phyloP scores from a whole-genome alignment of 192 early-diverging fungal genomes.

The Entomortierella beljakovae region DNA sequence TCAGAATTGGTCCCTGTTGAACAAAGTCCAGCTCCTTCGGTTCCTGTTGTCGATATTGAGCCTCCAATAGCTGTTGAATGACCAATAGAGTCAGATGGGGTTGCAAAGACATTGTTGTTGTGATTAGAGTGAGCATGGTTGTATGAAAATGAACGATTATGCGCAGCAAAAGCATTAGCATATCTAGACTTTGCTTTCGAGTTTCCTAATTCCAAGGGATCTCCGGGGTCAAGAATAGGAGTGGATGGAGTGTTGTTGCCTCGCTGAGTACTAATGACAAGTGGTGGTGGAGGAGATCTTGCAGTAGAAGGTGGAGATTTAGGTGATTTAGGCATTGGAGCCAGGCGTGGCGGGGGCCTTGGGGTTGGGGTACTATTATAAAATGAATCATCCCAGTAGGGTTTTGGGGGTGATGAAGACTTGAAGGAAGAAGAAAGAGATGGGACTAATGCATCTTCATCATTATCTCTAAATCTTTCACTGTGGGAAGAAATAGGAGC shows the following conservation, averaged over 20 bases:
- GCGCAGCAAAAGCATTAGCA: constrained; percentile 18
- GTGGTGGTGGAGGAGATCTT: constrained; percentile 14
- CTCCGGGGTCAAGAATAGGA: constrained; percentile 4
- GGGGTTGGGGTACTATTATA: constrained; percentile 33
- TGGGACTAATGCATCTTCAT: constrained; percentile 48
- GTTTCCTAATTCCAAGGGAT: neutral
- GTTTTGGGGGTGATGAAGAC: constrained; percentile 2
- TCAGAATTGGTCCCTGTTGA: too few species aligned
- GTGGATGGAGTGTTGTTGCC: constrained; percentile 2
- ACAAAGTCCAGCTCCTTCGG: constrained; percentile 14
- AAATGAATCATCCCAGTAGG: constrained; percentile 39
- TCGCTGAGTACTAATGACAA: constrained; percentile 9
- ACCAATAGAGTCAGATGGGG: neutral
- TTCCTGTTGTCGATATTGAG: constrained; percentile 20
- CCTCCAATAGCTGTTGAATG: neutral
- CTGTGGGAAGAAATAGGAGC: neutral
- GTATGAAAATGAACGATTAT: constrained; percentile 43
- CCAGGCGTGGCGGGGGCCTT: constrained; percentile 36
- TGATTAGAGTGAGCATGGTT: constrained; percentile 42
- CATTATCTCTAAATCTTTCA: constrained; percentile 4
- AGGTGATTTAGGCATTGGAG: constrained; percentile 46
- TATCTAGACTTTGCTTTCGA: constrained; percentile 35
- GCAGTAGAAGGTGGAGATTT: constrained; percentile 32
- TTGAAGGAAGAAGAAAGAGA: constrained; percentile 12
- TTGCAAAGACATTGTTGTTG: constrained; percentile 41